Base-by-base conservation (phyloP, 78 protist genomes). In the Polysphondylium violaceum region DNA sequence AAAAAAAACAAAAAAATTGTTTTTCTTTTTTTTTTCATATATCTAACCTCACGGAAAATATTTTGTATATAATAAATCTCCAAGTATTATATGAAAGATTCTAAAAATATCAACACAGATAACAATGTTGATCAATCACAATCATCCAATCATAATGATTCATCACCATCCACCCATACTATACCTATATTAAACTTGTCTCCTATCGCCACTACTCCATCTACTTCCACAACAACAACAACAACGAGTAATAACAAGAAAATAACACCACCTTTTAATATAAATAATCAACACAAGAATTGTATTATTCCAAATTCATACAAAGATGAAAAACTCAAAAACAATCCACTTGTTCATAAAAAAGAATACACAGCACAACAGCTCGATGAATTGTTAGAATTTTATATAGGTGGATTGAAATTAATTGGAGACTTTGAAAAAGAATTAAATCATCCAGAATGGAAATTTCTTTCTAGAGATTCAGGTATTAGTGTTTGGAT, bases 401-500 rank as follows among this genome's bases (percentile, higher is more conserved):
- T 63, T 35, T 63, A 63, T 35, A 27, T 29, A 63, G 71, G 35
- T 4, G 77, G 44, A 16, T 56, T 67, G 44, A 3, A 31, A 23
- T 55, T 81, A 35, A n/a, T 81, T 0, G 19, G 51, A 1, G 56
- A 67, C 11, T 81, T 81, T 56, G 76, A 68, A 23, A 38, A 1
- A n/a, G 77, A 68, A 44, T 27, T 81, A 8, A 29, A 23, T 3
- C 31, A 56, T 25, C 51, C 65, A 8, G 61, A 81, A 23, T 81
- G 89, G 89, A 56, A 23, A 25, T 55, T 68, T 21, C 9, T 50
- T 3, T 19, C 43, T 11, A 73, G 51, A 27, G 61, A 81, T 19
- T 53, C 43, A 2, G 68, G 68, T 21, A 68, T 81, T 27, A 9
- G 35, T 16, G 51, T 81, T 44, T 81, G 71, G 73, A 19, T 29